phyloP scores from a whole-genome alignment of 495 filamentous ascomycete genomes.

The Chaetomidium leptoderma region DNA sequence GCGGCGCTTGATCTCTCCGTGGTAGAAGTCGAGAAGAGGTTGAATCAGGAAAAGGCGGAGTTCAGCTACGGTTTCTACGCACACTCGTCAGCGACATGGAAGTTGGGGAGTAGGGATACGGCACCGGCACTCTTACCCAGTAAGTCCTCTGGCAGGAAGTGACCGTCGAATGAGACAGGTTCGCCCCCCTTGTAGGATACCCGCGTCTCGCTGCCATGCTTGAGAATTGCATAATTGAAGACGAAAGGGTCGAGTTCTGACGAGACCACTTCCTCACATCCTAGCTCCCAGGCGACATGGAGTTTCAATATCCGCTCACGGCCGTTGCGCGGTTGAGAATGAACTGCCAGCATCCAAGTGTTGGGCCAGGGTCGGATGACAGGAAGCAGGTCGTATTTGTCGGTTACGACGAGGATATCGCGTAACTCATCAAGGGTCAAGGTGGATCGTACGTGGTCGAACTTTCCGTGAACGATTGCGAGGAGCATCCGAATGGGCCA shows the following conservation, averaged over 20 bases:
- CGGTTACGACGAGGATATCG: slow-evolving; percentile 25
- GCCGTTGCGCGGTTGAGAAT: not conserved
- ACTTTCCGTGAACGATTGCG: slow-evolving; percentile 28
- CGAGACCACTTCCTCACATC: not conserved
- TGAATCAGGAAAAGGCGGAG: not conserved
- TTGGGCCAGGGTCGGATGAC: slow-evolving; percentile 24
- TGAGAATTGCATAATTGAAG: not conserved
- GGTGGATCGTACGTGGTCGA: slow-evolving; percentile 19
- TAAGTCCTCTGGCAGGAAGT: not conserved
- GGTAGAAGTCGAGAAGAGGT: not conserved
- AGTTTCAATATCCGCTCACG: not conserved
- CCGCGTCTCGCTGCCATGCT: not conserved
- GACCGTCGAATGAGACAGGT: not conserved
- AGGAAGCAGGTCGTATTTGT: slow-evolving; percentile 30
- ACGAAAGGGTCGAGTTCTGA: not conserved
- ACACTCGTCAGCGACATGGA: not conserved
- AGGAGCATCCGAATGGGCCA: slow-evolving; percentile 15
- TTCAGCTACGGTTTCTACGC: not conserved
- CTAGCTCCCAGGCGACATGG: not conserved
- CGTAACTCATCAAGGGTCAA: slow-evolving; percentile 21
- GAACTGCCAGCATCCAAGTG: slow-evolving; percentile 10
- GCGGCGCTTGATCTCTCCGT: not conserved
- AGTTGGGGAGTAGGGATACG: not conserved
- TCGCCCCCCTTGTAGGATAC: not conserved
- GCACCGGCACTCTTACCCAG: not conserved